Evolutionary conservation across 352 stramenopile species (phyloP), one percentile per base, ranked within the genome.

Genomic region (Globisporangium ultimum): DNA sequence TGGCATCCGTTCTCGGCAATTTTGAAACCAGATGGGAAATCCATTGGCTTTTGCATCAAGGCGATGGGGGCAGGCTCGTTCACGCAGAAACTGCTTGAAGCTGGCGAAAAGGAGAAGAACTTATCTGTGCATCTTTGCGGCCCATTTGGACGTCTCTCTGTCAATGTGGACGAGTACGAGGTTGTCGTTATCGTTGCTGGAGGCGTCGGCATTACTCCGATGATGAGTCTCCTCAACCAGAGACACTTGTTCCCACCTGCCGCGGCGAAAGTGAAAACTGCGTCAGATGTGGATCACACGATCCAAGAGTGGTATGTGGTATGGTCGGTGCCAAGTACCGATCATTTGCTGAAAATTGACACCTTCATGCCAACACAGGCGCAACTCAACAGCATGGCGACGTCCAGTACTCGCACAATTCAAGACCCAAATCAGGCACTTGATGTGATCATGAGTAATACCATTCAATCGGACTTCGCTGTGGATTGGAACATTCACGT

Each of bases 1-100:
- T 94, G 85, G 83, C 85, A 94, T 48, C 85, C 82, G 50, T 94
- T 94, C 67, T 91, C 83, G 6, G 80, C 82, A 0, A 80, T 94
- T 40, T 80, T 91, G 50, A 89, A 74, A 3, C 67, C 77, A 2
- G 71, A 89, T 14, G 76, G 79, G 36, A 78, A 91, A 43, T 90
- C 85, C 36, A 78, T 94, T 45, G 85, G 79, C n/a, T 94, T 94
- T 43, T 88, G 73, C 53, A 66, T 91, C 22, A 88, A 80, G 47
- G 71, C 73, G 15, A 80, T 87, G 65, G 68, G 71, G 15, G 66
- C 66, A 15, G 60, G 59, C 4, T 79, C 79, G 17, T 90, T 87
- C 58, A 88, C 83, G 34, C 71, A 68, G 15, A 63, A 65, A 21
- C 60, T 91, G 18, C 24, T 87, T 5, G 60, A 82, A 42, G 72